Base-by-base conservation (phyloP, 768 basidiomycete species). In the Pluteus cervinus region DNA sequence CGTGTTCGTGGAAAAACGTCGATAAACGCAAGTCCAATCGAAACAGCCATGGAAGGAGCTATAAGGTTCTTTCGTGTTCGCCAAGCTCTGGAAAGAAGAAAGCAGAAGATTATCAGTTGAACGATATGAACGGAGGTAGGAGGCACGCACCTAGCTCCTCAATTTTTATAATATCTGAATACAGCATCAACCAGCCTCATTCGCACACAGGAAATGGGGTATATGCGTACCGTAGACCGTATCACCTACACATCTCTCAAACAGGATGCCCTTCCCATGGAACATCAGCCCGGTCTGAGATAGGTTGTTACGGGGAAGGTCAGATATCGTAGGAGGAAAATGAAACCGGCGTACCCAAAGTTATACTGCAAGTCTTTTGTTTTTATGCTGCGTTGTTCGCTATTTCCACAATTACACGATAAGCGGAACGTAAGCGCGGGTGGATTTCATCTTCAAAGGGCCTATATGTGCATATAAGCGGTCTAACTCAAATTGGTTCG, bases 371-470 rank as follows among this genome's bases (percentile, higher is more conserved):
- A 94, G 37, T 88, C 85, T 47, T 99, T 99, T 3, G 87, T 79
- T 93, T 75, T 57, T 86, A 87, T 20, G 71, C 69, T 8, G 90
- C 90, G 40, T 74, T 81, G 51, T 96, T 96, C 3, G 96, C 96
- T 88, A 96, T 93, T 1, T 72, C 96, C 1, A 99, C 81, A 2
- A 98, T 58, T 1, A 96, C 96, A 36, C 96, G 84, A 52, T 98
- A 85, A 1, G 79, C 63, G 58, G 86, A 97, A 25, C 87, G 81
- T 43, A 99, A 66, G 24, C 96, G 77, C 3, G 92, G 90, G 50
- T 94, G 91, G n/a, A 91, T 80, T 60, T 98, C 93, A 62, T 96
- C 91, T 55, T 90, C 85, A 47, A 96, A 96, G 3, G 83, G 88
- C 49, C n/a, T n/a, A n/a, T n/a, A n/a, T 93, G 91, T 88, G 49